Conservation (phyloP, 345 rosid species). For the Clausena lansium region DNA sequence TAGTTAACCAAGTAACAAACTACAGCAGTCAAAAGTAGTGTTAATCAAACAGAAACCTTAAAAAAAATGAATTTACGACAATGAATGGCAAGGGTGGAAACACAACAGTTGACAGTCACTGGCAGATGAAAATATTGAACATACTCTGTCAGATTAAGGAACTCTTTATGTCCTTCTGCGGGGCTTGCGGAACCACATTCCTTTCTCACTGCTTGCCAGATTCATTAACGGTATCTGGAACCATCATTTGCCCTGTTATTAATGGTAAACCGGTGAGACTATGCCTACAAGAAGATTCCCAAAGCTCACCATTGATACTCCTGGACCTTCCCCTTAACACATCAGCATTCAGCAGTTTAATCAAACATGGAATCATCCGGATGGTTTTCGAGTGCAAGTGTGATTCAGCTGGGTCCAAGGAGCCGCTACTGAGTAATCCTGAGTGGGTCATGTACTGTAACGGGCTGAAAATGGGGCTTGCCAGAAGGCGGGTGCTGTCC, state of each 20-base stretch:
- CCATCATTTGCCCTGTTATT: slow-evolving; percentile 22
- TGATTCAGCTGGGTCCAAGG: neutral
- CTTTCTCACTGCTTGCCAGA: neutral
- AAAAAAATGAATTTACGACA: neutral
- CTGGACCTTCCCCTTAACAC: slow-evolving; percentile 18
- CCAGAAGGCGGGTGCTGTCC: neutral
- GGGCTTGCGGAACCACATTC: neutral
- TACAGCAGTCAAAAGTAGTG: neutral
- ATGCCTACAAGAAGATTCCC: slow-evolving; percentile 2
- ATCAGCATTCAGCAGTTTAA: slow-evolving; percentile 1
- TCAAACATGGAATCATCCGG: slow-evolving; percentile 1
- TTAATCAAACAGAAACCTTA: neutral
- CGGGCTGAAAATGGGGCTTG: slow-evolving; percentile 22
- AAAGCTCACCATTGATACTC: neutral
- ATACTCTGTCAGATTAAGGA: slow-evolving; percentile 2
- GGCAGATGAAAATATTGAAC: slow-evolving; percentile 6
- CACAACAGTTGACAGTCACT: neutral
- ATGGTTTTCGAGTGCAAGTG: slow-evolving; percentile 3
- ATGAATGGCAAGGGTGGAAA: neutral
- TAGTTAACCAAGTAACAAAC: neutral
- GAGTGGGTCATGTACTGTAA: slow-evolving; percentile 25
- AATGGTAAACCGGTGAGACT: slow-evolving; percentile 11
- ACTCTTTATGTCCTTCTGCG: neutral
- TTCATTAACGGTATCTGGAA: neutral
- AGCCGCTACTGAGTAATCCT: neutral